Evolutionary conservation across 148 eudicot genomes (phyloP).

Genomic region (Cornus suecica): DNA sequence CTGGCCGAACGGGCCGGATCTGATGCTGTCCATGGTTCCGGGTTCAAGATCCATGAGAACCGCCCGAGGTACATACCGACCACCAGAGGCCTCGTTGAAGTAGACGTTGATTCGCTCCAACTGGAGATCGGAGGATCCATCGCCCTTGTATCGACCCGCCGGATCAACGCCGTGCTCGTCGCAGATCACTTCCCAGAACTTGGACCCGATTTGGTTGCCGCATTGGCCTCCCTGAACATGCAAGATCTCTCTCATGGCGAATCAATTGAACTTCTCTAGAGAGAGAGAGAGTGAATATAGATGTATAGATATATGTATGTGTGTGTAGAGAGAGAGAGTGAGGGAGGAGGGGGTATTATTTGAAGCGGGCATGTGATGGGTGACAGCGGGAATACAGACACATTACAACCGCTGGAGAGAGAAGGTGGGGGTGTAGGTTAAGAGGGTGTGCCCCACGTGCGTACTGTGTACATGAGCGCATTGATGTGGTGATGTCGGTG

Average conservation of each 20-base stretch:
- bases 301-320: neutral
- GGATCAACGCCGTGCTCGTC: conserved; percentile 60
- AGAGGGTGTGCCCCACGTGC: conserved; percentile 6
- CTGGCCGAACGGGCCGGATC: conserved; percentile 63
- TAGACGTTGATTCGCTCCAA: conserved; percentile 72
- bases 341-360: conserved; percentile 9
- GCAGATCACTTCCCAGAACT: conserved; percentile 85
- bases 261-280: neutral
- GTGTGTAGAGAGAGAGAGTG: neutral
- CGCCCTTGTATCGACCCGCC: conserved; percentile 35
- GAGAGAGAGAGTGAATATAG: neutral
- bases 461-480: neutral
- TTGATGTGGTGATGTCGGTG: neutral
- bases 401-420: neutral
- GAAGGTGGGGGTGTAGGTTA: conserved; percentile 7
- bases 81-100: conserved; percentile 67
- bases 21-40: conserved; percentile 80
- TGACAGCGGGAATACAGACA: neutral
- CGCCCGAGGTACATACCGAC: conserved; percentile 63
- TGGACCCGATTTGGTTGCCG: conserved; percentile 78
- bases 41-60: conserved; percentile 85
- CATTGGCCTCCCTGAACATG: conserved; percentile 75
- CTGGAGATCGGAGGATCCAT: conserved; percentile 35
- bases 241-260: conserved; percentile 25
- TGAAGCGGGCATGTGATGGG: neutral